Percentiles rank a stretch among this genome's conserved stretches.
Conservation (phyloP, 1,284 basidiomycete genomes). For the Apiotrichum sp. region DNA sequence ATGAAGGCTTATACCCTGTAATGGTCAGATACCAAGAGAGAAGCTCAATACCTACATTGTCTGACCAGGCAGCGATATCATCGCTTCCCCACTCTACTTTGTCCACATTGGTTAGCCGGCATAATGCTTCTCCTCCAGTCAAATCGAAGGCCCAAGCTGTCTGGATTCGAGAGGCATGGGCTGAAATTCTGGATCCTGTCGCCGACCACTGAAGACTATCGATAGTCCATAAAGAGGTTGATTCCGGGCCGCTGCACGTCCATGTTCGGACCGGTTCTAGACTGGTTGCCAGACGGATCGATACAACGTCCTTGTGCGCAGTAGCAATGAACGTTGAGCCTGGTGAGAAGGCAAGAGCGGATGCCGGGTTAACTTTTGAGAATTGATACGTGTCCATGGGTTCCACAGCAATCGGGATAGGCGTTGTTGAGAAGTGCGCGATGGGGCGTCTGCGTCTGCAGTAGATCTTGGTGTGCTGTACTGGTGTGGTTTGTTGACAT, state of each 20-base stretch:
- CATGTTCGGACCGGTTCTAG: conserved; percentile 41
- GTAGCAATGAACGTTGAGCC: conserved; percentile 46
- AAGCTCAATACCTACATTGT: conserved; percentile 59
- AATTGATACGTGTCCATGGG: conserved; percentile 40
- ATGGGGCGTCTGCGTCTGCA: no score
- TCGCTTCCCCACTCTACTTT: conserved; percentile 80
- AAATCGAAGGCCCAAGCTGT: conserved; percentile 53
- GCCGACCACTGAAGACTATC: conserved; percentile 73
- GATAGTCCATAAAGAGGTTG: conserved; percentile 43
- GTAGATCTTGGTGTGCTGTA: no score
- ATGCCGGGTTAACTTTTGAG: conserved; percentile 28
- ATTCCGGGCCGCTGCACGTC: conserved; percentile 17
- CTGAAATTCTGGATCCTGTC: conserved; percentile 73
- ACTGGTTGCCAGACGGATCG: conserved; percentile 38
- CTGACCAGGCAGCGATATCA: conserved; percentile 74
- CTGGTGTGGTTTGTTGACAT: conserved; percentile 2
- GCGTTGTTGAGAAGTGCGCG: no score
- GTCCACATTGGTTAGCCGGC: conserved; percentile 58
- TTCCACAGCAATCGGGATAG: not conserved
- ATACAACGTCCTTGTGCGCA: conserved; percentile 26
- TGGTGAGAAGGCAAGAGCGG: conserved; percentile 34
- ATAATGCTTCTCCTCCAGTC: conserved; percentile 59
- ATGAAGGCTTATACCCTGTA: conserved; percentile 75
- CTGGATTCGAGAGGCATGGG: conserved; percentile 60
- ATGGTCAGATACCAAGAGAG: conserved; percentile 51